Evolutionary conservation across 768 basidiomycete genomes (phyloP).

Genomic region (Lactarius indigo): DNA sequence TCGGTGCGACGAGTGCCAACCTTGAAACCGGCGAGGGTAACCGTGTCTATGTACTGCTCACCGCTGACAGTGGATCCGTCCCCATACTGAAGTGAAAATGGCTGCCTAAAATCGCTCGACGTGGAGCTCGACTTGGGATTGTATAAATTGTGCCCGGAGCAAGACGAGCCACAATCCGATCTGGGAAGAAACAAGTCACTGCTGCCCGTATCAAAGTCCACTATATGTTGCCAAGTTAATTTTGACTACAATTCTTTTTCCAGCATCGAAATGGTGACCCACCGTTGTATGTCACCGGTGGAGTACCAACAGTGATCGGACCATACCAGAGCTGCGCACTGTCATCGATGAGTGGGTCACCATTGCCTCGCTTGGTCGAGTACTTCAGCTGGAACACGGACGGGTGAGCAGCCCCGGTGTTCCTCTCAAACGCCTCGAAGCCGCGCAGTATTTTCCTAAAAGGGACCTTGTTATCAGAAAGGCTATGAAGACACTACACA

Average conservation of each 20-base stretch:
- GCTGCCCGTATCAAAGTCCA: slow-evolving; percentile 41
- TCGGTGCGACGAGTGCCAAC: slow-evolving; percentile 1
- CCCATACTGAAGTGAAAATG: slow-evolving; percentile 37
- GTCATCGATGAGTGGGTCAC: slow-evolving; percentile 9
- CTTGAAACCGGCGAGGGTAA: slow-evolving; percentile 37
- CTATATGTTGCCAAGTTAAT: neutral
- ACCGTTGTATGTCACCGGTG: slow-evolving; percentile 19
- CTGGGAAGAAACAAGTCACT: slow-evolving; percentile 37
- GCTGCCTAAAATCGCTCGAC: slow-evolving; percentile 28
- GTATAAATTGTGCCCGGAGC: slow-evolving; percentile 25
- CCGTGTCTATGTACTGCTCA: slow-evolving; percentile 41
- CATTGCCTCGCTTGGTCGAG: neutral
- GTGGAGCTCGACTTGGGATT: slow-evolving; percentile 4
- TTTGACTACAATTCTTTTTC: too few relatives aligned
- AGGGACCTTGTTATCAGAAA: neutral
- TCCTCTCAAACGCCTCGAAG: slow-evolving; percentile 17
- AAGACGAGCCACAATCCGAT: slow-evolving; percentile 31
- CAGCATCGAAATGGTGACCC: neutral
- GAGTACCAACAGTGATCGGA: slow-evolving; percentile 25
- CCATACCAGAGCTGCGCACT: slow-evolving; percentile 23
- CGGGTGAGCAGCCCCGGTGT: slow-evolving; percentile 22
- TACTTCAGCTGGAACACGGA: neutral
- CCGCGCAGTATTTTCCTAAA: slow-evolving; percentile 20
- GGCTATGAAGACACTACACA: neutral
- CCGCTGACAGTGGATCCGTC: slow-evolving; percentile 41